Evolutionary conservation across 2,329 filamentous ascomycete species (phyloP).

Genomic region (Ascochyta pisi): DNA sequence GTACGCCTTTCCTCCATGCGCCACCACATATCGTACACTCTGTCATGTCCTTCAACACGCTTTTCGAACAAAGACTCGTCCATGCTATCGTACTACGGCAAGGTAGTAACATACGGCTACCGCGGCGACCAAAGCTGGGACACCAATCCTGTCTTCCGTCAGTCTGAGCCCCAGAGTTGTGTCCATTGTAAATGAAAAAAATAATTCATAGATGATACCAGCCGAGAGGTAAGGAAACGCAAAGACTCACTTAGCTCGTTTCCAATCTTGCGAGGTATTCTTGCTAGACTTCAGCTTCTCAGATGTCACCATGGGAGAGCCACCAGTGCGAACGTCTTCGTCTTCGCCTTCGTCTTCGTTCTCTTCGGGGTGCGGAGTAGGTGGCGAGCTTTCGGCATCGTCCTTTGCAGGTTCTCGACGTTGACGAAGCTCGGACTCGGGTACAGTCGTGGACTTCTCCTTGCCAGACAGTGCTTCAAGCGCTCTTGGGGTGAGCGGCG

Average conservation of each 20-base stretch:
- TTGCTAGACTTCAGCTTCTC: slow-evolving; percentile 11
- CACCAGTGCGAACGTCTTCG: slow-evolving; percentile 1
- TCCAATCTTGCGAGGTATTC: slow-evolving; percentile 20
- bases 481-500: slow-evolving; percentile 23
- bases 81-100: background rate
- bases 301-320: background rate
- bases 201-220: background rate
- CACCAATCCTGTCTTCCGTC: slow-evolving; percentile 4
- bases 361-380: background rate
- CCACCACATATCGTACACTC: slow-evolving; percentile 5
- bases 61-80: background rate
- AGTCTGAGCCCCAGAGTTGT: background rate
- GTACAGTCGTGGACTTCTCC: background rate
- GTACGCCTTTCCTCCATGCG: background rate
- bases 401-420: slow-evolving; percentile 19
- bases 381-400: background rate
- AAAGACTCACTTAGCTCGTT: slow-evolving; percentile 33
- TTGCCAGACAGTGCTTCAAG: slow-evolving; percentile 1
- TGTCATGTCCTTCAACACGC: background rate
- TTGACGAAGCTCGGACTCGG: slow-evolving; percentile 23
- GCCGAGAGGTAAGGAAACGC: background rate
- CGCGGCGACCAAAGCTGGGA: slow-evolving; percentile 8
- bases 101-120: slow-evolving; percentile 11
- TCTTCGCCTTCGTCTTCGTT: background rate
- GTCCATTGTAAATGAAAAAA: background rate